Evolutionary conservation across 805 yeast species (phyloP).

Genomic region (Saturnispora ahearnii): DNA sequence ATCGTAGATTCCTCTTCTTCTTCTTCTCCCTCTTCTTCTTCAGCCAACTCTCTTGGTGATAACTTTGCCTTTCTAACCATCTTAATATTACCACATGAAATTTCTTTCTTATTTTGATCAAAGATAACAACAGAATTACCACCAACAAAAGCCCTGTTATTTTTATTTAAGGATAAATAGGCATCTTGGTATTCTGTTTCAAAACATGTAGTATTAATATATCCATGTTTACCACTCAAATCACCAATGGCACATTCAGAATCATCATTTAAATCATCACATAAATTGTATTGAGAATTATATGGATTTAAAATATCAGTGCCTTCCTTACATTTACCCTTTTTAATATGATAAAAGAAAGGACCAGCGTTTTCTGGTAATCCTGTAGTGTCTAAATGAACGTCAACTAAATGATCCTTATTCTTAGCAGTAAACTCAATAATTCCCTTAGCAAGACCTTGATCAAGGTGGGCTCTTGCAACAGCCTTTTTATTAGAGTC

Average conservation of each 20-base stretch:
- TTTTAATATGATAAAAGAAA: constrained; percentile 60
- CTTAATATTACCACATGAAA: constrained; percentile 57
- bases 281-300: constrained; percentile 38
- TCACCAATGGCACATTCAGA: constrained; percentile 64
- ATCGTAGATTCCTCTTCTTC: neutral
- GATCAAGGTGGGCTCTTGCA: constrained; percentile 51
- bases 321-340: constrained; percentile 44
- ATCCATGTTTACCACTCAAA: constrained; percentile 71
- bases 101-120: constrained; percentile 42
- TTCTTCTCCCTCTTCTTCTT: neutral
- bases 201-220: constrained; percentile 60
- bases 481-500: constrained; percentile 42
- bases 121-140: constrained; percentile 51
- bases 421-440: constrained; percentile 53
- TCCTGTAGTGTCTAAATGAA: constrained; percentile 62
- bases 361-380: constrained; percentile 61
- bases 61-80: constrained; percentile 22
- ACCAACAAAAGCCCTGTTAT: constrained; percentile 48
- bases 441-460: constrained; percentile 37
- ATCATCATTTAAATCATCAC: constrained; percentile 44
- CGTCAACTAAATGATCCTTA: constrained; percentile 36
- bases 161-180: constrained; percentile 51
- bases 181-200: constrained; percentile 57
- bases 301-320: constrained; percentile 60
- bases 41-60: constrained; percentile 13